These are phyloP conservation scores for Iberis amara DNA, from an alignment of 441 rosid genomes.

Conservation along the genomic window DNA sequence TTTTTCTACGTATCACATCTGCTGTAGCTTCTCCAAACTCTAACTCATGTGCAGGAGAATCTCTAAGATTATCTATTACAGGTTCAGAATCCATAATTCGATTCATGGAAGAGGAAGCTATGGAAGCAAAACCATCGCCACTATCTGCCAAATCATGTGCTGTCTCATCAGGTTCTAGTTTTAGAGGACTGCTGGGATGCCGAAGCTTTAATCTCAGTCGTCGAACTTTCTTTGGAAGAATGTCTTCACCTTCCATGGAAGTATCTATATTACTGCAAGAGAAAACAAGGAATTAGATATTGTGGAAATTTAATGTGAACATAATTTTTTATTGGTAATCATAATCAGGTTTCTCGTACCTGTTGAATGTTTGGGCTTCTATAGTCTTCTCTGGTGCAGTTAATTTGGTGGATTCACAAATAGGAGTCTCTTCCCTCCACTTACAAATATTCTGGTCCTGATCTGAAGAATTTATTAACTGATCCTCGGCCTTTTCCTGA, in stretches of 20 bases:
- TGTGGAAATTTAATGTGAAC: slow-evolving; percentile 12
- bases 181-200: slow-evolving; percentile 34
- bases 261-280: slow-evolving; percentile 50
- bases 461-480: slow-evolving; percentile 33
- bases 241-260: slow-evolving; percentile 38
- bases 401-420: slow-evolving; percentile 27
- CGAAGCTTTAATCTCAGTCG: slow-evolving; percentile 52
- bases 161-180: slow-evolving; percentile 32
- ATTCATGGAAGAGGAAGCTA: slow-evolving; percentile 31
- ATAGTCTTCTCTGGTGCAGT: slow-evolving; percentile 27
- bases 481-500: slow-evolving; percentile 30
- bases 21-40: slow-evolving; percentile 38
- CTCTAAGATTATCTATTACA: slow-evolving; percentile 27
- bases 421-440: slow-evolving; percentile 33
- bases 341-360: slow-evolving; percentile 41
- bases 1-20: slow-evolving; percentile 55
- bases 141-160: slow-evolving; percentile 34
- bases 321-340: slow-evolving; percentile 2
- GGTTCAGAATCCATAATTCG: slow-evolving; percentile 33
- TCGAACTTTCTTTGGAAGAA: slow-evolving; percentile 43
- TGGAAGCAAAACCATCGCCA: slow-evolving; percentile 31
- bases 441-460: slow-evolving; percentile 32
- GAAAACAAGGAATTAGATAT: slow-evolving; percentile 26
- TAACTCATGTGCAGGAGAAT: slow-evolving; percentile 30
- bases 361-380: slow-evolving; percentile 32